Base-by-base conservation (phyloP, 352 stramenopile genomes). In the Globisporangium okanoganense region DNA sequence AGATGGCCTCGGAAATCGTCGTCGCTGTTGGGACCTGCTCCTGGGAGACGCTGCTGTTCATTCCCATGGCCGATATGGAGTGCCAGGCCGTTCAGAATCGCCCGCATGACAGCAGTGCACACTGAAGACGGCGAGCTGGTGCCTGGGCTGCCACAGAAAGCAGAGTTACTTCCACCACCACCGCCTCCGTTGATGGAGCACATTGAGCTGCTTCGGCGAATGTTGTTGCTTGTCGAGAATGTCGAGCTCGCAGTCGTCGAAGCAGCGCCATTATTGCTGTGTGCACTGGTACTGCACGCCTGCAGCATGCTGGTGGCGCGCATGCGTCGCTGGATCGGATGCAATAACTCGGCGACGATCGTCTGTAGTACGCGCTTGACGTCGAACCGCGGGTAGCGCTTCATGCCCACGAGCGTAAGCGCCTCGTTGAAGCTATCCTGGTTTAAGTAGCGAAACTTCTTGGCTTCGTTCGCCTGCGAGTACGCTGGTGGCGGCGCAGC, bases 401-500 rank as follows among this genome's bases (percentile, higher is more conserved):
- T 83, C 55, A 87, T 79, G 0, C 71, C 72, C 25, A 92, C 66
- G 29, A 92, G 62, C 22, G 82, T 90, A 29, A 89, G 65, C 5
- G 82, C 79, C 54, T 93, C 80, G 31, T 86, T 90, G 58, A 92
- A 93, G 16, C 75, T 57, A 52, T 85, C 76, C 36, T 79, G 70
- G 44, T 78, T 79, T 54, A 93, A 93, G 48, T 84, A 92, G 2
- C 84, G 76, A 38, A 77, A 84, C 18, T 69, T 68, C 49, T 75
- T 79, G 22, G 58, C 65, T 18, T 88, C 76, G 20, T 25, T 48
- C 48, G 61, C 44, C 24, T 71, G 49, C 35, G 38, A 33, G 51
- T 10, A 50, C 43, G 25, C 54, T 45, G 29, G 49, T 0, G 62
- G 51, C 20, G 64, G 63, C 0, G 67, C 50, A 8, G 54, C 48